Conservation (phyloP, 2,329 filamentous ascomycete genomes). For the Sporothrix phasma region DNA sequence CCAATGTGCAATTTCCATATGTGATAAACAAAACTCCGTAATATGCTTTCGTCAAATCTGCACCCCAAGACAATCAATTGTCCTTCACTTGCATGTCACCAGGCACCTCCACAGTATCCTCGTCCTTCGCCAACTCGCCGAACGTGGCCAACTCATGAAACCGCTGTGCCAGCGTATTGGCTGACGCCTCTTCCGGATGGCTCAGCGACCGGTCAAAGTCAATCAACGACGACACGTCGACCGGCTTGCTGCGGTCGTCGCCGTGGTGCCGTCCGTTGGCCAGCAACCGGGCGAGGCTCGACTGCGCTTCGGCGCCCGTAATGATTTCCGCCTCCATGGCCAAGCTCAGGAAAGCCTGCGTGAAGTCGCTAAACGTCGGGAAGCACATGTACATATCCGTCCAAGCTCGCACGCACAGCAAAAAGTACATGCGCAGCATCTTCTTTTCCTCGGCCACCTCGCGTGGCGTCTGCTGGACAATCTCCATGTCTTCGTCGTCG, state of each 20-base stretch:
- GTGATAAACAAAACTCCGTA: too few species aligned
- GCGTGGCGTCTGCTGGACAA: neutral
- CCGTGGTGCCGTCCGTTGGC: neutral
- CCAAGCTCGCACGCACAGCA: constrained; percentile 23
- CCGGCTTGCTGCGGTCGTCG: neutral
- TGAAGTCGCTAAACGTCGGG: constrained; percentile 20
- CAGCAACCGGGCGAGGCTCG: neutral
- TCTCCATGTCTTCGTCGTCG: neutral
- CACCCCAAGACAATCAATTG: too few species aligned
- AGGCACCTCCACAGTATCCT: neutral
- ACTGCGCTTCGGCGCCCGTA: constrained; percentile 15
- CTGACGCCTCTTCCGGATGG: constrained; percentile 11
- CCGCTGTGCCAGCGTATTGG: constrained; percentile 1
- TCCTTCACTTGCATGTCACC: neutral
- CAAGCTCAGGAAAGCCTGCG: constrained; percentile 23
- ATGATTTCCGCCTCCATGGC: constrained; percentile 17
- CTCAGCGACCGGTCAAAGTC: constrained; percentile 13
- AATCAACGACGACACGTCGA: neutral
- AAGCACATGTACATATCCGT: constrained; percentile 22
- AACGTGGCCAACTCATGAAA: constrained; percentile 8
- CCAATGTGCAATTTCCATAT: too few species aligned
- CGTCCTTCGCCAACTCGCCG: neutral
- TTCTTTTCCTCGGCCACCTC: constrained; percentile 4
- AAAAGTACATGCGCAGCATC: constrained; percentile 22
- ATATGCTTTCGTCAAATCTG: too few species aligned